Evolutionary conservation across 441 rosid species (phyloP), one percentile per base, ranked within the genome.

Genomic region (Bocquillonia castaneifolia): DNA sequence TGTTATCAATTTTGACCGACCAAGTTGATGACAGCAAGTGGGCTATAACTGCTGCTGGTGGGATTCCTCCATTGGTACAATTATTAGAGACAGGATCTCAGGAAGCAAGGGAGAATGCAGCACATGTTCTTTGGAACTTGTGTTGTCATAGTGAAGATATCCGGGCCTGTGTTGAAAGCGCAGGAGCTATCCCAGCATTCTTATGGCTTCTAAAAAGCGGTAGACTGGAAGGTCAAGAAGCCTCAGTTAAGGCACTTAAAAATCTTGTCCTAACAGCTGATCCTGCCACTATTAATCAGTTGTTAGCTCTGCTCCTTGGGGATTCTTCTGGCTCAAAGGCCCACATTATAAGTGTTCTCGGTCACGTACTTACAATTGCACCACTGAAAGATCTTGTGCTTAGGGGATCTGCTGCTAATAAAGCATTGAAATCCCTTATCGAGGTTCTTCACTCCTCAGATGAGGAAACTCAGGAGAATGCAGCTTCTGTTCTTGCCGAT

Each of bases 31-130:
- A 91, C 73, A 91, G 98, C 73, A 91, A 91, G 81, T 93, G 97
- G 97, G 94, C 98, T 47, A 84, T 93, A 65, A 93, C 94, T 45
- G 94, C 97, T 37, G 97, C 94, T 23, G 98, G 96, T 17, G 97
- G 98, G 64, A 93, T 93, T 82, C 98, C 98, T 79, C 98, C 90
- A 9, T 62, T 91, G 72, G 83, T 89, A 47, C 96, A 91, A 72
- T 75, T 93, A 71, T 67, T 93, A 70, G 94, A 89, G 84, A 75
- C 74, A 3, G 87, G 94, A 64, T 89, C 98, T 34, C 89, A 91
- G 61, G 88, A 83, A 78, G 92, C 96, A 50, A 85, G 81, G 73
- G 97, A 93, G 45, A 85, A 86, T 76, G 96, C 97, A n/a, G 81
- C 92, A 9, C 89, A 75, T 68, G 78, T 91, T 70, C 79, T 93